Evolutionary conservation across 2,329 filamentous ascomycete species (phyloP), one percentile per base, ranked within the genome.

Genomic region (Scedosporium boydii): DNA sequence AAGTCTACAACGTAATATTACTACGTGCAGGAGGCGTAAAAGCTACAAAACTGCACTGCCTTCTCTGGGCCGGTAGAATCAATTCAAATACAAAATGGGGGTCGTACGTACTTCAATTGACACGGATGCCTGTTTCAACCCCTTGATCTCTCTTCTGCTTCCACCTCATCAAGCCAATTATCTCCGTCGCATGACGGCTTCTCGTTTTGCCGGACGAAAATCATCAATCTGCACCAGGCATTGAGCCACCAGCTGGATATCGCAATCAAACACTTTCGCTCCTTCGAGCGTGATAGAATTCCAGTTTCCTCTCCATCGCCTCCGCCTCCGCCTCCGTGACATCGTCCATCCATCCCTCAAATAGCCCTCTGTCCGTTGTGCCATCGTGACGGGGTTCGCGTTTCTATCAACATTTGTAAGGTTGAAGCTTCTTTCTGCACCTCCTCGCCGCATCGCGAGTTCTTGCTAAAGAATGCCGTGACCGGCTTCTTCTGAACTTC

Each of bases 131-230:
- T 55, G 51, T 55, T 55, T 55, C 51, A 55, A 55, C 51, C 51
- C 51, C 51, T 48, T 27, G 51, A 55, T 55, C 21, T 55, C 12
- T 23, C 10, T 6, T 55, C 51, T 55, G 18, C 23, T 55, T 55
- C 51, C 21, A 23, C 51, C 10, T 23, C 51, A 14, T 26, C 51
- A 55, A 55, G 23, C 51, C 51, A 55, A 55, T 66, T 60, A 58
- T 64, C 59, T 59, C 51, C 55, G 26, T 60, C 59, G 55, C n/a
- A 51, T 38, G 46, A 38, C 65, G 42, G 26, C 41, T 62, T 53
- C 60, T 34, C 56, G 58, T 59, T 61, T 53, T 62, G 62, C 62
- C 65, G 27, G 62, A 51, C 60, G 58, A 63, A 41, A 59, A 61
- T 59, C 60, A 51, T 48, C 60, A 29, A 41, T 51, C 51, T 26